These are phyloP conservation scores for Chloromonas sp. DNA, from an alignment of 163 green algal genomes.

Conservation along the genomic window DNA sequence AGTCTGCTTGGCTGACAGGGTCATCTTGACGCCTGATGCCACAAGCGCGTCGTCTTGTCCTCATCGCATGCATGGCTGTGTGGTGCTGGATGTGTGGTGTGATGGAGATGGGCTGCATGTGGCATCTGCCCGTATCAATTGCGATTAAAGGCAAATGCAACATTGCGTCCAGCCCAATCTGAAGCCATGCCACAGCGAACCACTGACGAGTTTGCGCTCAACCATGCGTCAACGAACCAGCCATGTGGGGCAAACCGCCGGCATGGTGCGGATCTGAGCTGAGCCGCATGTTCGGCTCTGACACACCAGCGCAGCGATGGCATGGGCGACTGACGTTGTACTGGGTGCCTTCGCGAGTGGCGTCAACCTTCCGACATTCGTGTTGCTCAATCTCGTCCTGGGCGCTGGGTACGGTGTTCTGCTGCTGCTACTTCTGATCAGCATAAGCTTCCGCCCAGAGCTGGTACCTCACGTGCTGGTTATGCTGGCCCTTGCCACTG, in stretches of 20 bases:
- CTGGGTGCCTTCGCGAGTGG: conserved; percentile 16
- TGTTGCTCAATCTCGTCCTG: conserved; percentile 24
- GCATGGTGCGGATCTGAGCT: not conserved
- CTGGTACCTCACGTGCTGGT: conserved; percentile 35
- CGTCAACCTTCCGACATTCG: conserved; percentile 26
- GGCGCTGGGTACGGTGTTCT: conserved; percentile 8
- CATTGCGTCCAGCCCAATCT: too few species aligned
- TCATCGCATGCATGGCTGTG: too few species aligned
- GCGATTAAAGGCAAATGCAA: too few species aligned
- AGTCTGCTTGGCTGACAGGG: not conserved
- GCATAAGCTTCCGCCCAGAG: not conserved
- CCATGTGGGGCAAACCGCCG: not conserved
- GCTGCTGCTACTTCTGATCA: conserved; percentile 17
- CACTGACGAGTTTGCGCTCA: too few species aligned
- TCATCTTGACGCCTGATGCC: too few species aligned
- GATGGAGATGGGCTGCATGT: too few species aligned
- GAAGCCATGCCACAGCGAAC: too few species aligned
- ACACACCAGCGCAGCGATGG: not conserved
- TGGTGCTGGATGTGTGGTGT: not conserved
- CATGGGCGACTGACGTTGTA: not conserved
- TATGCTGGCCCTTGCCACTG: conserved; percentile 25
- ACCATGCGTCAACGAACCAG: too few species aligned
- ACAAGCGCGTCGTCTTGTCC: too few species aligned
- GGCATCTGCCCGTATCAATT: too few species aligned
- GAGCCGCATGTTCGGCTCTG: not conserved